phyloP scores from a whole-genome alignment of 257 asterid species.

The Catharanthus roseus region DNA sequence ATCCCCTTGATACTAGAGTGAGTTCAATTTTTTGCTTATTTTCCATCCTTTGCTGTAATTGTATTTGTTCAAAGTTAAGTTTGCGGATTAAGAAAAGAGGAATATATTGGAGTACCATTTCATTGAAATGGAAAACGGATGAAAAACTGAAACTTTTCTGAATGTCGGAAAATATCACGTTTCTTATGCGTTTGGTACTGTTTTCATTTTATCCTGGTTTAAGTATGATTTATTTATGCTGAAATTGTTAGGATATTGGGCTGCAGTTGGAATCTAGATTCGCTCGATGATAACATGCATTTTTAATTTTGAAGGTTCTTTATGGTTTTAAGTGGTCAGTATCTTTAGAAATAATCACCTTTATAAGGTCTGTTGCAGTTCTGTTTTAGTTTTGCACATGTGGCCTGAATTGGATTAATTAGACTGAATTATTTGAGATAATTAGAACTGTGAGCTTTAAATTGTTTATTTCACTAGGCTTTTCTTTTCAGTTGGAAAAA shows the following conservation, averaged over 20 bases:
- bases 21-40: constrained; percentile 21
- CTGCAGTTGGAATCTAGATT: background rate
- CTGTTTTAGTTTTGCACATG: background rate
- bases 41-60: constrained; percentile 5
- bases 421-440: no score
- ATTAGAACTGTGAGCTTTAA: background rate
- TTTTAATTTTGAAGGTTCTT: background rate
- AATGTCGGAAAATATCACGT: background rate
- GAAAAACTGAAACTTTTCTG: background rate
- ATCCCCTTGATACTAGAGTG: constrained; percentile 89
- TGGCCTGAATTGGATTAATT: background rate
- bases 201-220: background rate
- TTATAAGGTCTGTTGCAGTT: background rate
- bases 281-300: background rate
- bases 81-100: background rate
- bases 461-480: background rate
- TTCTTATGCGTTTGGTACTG: background rate
- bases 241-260: background rate
- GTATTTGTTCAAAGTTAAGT: background rate
- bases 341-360: no score
- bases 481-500: background rate
- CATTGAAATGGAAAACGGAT: background rate
- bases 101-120: background rate
- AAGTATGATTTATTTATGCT: background rate
- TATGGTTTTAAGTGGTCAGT: background rate